These are phyloP conservation scores for Eimeria sp. DNA, from an alignment of 169 alveolate genomes.

Conservation along the genomic window DNA sequence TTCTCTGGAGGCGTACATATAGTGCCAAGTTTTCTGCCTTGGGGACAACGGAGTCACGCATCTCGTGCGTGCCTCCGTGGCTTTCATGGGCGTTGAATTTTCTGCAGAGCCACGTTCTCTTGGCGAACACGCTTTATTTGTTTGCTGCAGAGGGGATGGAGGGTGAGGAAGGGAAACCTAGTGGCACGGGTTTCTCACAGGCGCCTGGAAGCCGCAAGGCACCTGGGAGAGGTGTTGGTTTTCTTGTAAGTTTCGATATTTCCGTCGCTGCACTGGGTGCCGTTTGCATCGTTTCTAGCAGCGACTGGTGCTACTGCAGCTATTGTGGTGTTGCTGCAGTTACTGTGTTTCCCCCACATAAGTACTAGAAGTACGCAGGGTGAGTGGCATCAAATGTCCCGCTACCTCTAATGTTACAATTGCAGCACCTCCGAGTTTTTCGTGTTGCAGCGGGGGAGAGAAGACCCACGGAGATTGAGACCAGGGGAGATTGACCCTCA, in stretches of 20 bases:
- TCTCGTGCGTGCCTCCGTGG: neutral
- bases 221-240: slow-evolving; percentile 70
- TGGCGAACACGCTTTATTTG: neutral
- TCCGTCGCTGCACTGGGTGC: neutral
- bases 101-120: neutral
- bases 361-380: neutral
- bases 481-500: slow-evolving; percentile 99
- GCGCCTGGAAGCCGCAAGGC: slow-evolving; percentile 77
- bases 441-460: slow-evolving; percentile 77
- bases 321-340: neutral
- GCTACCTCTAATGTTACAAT: neutral
- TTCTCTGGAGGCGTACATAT: neutral
- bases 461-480: slow-evolving; percentile 97
- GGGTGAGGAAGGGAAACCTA: slow-evolving; percentile 53
- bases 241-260: slow-evolving; percentile 2
- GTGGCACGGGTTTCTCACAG: slow-evolving; percentile 72
- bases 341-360: neutral
- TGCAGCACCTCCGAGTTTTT: neutral
- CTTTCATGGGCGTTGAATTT: neutral
- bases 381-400: neutral
- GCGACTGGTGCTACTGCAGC: neutral
- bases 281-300: neutral
- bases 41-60: neutral
- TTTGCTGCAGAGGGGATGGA: slow-evolving; percentile 65
- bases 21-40: neutral